Conservation (phyloP, 805 yeast species). For the Teunomyces kruisii region DNA sequence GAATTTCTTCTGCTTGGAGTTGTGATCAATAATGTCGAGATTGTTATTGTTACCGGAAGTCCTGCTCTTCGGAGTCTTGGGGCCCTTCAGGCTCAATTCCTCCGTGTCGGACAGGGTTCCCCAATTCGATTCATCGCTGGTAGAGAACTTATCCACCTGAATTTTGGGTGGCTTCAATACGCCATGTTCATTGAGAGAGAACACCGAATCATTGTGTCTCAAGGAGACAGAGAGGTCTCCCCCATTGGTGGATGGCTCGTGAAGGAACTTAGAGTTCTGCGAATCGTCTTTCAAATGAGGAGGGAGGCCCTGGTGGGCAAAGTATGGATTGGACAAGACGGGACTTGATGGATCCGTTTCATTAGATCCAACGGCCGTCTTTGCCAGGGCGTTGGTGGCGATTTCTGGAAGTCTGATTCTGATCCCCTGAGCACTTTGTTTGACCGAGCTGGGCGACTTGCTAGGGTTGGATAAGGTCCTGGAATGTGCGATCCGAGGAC, state of each 20-base stretch:
- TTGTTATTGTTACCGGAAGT: not conserved
- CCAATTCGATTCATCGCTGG: constrained; percentile 11
- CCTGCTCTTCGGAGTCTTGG: constrained; percentile 8
- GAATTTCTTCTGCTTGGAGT: not conserved
- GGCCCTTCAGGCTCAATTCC: not conserved
- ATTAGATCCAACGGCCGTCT: constrained; percentile 1
- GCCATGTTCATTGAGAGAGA: constrained; percentile 22
- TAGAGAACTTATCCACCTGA: constrained; percentile 10
- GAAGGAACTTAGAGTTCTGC: constrained; percentile 4
- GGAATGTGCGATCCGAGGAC: not conserved
- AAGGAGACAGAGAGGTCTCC: constrained; percentile 33
- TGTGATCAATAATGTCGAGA: not conserved
- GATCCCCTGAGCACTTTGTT: constrained; percentile 10
- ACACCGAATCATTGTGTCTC: constrained; percentile 39
- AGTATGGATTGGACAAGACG: constrained; percentile 47
- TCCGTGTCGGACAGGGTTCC: constrained; percentile 1
- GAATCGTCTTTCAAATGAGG: constrained; percentile 40
- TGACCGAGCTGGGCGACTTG: constrained; percentile 1
- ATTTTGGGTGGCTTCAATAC: constrained; percentile 22
- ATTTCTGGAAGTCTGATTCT: constrained; percentile 13
- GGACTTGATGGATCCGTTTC: constrained; percentile 17
- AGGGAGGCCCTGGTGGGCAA: constrained; percentile 59
- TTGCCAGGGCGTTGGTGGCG: constrained; percentile 8
- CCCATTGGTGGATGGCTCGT: constrained; percentile 17
- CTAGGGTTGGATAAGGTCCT: constrained; percentile 1